Percentiles rank a stretch among this genome's conserved stretches.
Evolutionary conservation across 1,284 basidiomycete species (phyloP).

Genomic region (Microbotryum violaceum): DNA sequence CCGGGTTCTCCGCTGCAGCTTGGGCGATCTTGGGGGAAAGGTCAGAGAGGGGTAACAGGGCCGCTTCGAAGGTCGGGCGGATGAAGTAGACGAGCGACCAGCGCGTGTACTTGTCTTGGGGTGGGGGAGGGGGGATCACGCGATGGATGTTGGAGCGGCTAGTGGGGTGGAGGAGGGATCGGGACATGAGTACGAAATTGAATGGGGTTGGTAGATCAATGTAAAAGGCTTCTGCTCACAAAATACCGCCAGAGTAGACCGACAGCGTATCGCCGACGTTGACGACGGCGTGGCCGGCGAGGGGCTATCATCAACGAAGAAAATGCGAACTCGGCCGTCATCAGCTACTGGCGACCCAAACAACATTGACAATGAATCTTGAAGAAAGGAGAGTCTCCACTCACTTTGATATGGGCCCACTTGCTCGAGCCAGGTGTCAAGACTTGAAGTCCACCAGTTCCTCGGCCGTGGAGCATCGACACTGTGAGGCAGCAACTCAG

Average conservation of each 20-base stretch:
- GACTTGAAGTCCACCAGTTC: conserved; percentile 35
- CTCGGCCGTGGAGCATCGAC: conserved; percentile 31
- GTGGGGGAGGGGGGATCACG: conserved; percentile 40
- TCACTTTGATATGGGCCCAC: conserved; percentile 30
- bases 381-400: no score
- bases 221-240: neutral
- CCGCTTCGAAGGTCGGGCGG: conserved; percentile 13
- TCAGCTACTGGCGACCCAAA: no score
- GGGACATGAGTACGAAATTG: neutral
- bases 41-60: conserved; percentile 8
- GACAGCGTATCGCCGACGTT: conserved; percentile 34
- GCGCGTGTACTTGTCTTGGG: conserved; percentile 17
- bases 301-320: conserved; percentile 8
- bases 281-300: conserved; percentile 32
- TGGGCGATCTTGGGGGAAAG: conserved; percentile 11
- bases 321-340: no score
- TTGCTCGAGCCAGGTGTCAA: conserved; percentile 30
- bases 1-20: conserved; percentile 17
- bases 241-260: conserved; percentile 41
- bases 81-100: conserved; percentile 29
- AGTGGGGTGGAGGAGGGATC: no score
- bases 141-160: conserved; percentile 52
- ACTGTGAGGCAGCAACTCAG: conserved; percentile 3
- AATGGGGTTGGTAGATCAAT: no score
- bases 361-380: no score